phyloP scores from a whole-genome alignment of 2,329 filamentous ascomycete genomes.

The Thielaviopsis punctulata region DNA sequence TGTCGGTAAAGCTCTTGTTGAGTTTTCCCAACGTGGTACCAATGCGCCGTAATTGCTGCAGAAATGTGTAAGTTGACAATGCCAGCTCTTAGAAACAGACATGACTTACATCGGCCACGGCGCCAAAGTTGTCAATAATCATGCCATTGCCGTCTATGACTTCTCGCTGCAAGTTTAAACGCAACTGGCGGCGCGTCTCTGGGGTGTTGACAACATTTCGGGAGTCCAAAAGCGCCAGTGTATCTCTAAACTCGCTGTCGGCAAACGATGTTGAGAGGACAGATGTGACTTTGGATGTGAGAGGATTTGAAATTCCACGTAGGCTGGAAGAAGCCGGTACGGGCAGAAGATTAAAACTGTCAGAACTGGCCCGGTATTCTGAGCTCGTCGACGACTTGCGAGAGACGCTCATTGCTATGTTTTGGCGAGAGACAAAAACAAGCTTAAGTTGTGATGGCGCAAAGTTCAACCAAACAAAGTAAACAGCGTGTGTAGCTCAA shows the following conservation, averaged over 20 bases:
- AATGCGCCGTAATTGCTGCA: constrained; percentile 71
- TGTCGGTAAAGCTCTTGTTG: constrained; percentile 63
- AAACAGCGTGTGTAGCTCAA: neutral
- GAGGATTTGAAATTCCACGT: constrained; percentile 27
- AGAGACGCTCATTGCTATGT: neutral
- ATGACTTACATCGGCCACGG: constrained; percentile 60
- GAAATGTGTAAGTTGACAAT: neutral
- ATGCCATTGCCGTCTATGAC: constrained; percentile 85
- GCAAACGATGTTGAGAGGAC: constrained; percentile 86
- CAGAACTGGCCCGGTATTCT: neutral
- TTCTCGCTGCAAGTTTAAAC: constrained; percentile 75
- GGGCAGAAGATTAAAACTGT: constrained; percentile 13
- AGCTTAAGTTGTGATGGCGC: neutral
- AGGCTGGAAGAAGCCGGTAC: constrained; percentile 20
- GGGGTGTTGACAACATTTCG: constrained; percentile 55
- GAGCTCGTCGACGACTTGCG: neutral
- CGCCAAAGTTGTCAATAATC: constrained; percentile 74
- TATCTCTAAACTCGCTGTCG: constrained; percentile 79
- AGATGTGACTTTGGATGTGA: constrained; percentile 66
- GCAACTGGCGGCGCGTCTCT: constrained; percentile 60
- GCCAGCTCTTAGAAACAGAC: neutral
- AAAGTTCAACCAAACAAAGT: neutral
- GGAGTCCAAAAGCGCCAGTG: constrained; percentile 60
- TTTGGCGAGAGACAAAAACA: neutral
- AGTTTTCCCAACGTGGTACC: constrained; percentile 60